Conservation (phyloP, 2,329 filamentous ascomycete genomes). For the Aureobasidium sp. region DNA sequence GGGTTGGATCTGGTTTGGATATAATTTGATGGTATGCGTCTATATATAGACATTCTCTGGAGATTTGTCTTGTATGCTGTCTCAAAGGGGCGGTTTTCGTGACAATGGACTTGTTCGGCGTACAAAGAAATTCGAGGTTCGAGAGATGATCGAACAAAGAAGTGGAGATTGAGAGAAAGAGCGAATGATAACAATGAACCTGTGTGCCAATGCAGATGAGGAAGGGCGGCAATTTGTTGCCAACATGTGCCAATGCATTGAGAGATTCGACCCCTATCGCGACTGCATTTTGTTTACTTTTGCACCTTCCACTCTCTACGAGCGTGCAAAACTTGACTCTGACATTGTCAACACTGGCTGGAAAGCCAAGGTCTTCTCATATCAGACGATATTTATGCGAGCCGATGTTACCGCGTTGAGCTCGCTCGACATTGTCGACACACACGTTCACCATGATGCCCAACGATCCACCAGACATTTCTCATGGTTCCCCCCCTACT, state of each 20-base stretch:
- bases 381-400: neutral
- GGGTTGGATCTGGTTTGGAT: neutral
- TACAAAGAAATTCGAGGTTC: neutral
- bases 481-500: conserved; percentile 42
- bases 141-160: neutral
- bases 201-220: neutral
- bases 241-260: neutral
- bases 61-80: neutral
- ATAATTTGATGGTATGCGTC: neutral
- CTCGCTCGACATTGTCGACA: neutral
- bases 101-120: neutral
- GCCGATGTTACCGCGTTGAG: neutral
- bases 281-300: neutral
- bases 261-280: neutral
- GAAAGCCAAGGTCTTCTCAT: neutral
- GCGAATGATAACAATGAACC: neutral
- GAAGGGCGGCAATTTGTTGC: neutral
- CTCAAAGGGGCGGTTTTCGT: neutral
- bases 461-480: neutral
- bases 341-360: neutral
- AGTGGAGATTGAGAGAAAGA: neutral
- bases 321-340: neutral
- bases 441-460: neutral
- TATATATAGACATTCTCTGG: neutral
- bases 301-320: neutral